These are phyloP conservation scores for Fusarium sp. DNA, from an alignment of 2,329 filamentous ascomycete species.

Conservation along the genomic window DNA sequence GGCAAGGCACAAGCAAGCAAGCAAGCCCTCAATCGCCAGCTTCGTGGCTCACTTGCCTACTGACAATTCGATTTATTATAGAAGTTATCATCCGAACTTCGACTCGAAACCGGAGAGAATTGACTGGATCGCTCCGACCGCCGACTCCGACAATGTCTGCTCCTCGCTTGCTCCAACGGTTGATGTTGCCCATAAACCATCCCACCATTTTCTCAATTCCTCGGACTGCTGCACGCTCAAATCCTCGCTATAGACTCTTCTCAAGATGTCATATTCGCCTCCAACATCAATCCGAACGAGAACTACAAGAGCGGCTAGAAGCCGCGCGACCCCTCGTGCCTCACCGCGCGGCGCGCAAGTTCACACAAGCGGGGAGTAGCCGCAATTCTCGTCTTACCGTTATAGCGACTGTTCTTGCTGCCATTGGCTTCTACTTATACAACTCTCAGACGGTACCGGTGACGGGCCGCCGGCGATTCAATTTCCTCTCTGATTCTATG, in stretches of 20 bases:
- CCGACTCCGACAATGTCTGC: constrained; percentile 34
- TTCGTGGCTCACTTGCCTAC: constrained; percentile 3
- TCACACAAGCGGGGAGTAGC: constrained; percentile 48
- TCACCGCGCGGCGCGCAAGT: constrained; percentile 43
- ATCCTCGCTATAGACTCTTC: constrained; percentile 38
- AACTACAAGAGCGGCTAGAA: constrained; percentile 42
- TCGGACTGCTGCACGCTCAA: constrained; percentile 15
- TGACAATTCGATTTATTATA: not conserved
- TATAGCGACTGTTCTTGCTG: constrained; percentile 58
- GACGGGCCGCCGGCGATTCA: constrained; percentile 79
- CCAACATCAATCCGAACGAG: constrained; percentile 40
- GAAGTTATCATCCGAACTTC: not conserved
- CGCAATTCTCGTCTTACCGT: constrained; percentile 56
- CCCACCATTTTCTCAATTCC: constrained; percentile 13
- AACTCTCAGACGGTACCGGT: constrained; percentile 81
- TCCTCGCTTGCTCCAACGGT: constrained; percentile 38
- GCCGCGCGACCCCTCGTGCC: constrained; percentile 53
- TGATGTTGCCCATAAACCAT: constrained; percentile 4
- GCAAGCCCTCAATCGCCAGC: constrained; percentile 8
- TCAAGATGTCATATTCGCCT: constrained; percentile 39
- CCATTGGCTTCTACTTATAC: constrained; percentile 71
- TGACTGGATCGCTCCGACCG: constrained; percentile 4
- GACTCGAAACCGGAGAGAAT: not conserved
- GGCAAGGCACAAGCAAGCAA: constrained; percentile 9
- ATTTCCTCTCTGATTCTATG: constrained; percentile 69